These are phyloP conservation scores for Mucor sp. DNA, from an alignment of 371 early-diverging fungal genomes.

Conservation along the genomic window DNA sequence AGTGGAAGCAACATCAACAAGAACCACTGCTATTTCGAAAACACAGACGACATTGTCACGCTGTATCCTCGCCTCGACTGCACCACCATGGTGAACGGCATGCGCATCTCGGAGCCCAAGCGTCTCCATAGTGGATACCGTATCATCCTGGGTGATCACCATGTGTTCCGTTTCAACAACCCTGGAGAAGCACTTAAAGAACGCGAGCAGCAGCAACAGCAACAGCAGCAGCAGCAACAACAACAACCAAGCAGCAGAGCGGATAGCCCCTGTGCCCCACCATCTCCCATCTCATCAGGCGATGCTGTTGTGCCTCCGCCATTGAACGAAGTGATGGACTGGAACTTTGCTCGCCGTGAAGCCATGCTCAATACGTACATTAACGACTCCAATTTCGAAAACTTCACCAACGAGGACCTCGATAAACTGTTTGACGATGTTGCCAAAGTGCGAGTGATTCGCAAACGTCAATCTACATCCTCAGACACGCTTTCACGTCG, in stretches of 20 bases:
- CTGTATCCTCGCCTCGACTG: conserved; percentile 66
- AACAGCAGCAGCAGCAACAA: conserved; percentile 1
- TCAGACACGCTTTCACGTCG: conserved; percentile 28
- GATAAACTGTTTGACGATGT: conserved; percentile 58
- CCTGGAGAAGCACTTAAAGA: conserved; percentile 83
- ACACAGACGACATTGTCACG: conserved; percentile 61
- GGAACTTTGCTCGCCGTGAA: conserved; percentile 76
- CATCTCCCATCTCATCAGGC: conserved; percentile 53
- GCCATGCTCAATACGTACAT: conserved; percentile 52
- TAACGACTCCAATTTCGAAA: conserved; percentile 46
- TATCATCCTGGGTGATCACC: conserved; percentile 80
- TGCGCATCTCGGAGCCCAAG: conserved; percentile 61
- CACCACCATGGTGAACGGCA: conserved; percentile 80
- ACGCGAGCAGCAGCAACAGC: conserved; percentile 33
- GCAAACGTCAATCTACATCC: conserved; percentile 25
- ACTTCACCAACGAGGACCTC: conserved; percentile 54
- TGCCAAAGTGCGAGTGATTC: conserved; percentile 42
- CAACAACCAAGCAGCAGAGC: not conserved
- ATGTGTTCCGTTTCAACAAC: conserved; percentile 86
- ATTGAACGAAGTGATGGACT: conserved; percentile 67
- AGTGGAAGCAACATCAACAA: conserved; percentile 72
- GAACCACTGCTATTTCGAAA: conserved; percentile 80
- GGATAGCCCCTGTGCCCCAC: conserved; percentile 36
- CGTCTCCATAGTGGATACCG: conserved; percentile 77
- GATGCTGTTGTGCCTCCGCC: conserved; percentile 29